Conservation (phyloP, 139 green algal genomes). For the Tetraselmis chui region DNA sequence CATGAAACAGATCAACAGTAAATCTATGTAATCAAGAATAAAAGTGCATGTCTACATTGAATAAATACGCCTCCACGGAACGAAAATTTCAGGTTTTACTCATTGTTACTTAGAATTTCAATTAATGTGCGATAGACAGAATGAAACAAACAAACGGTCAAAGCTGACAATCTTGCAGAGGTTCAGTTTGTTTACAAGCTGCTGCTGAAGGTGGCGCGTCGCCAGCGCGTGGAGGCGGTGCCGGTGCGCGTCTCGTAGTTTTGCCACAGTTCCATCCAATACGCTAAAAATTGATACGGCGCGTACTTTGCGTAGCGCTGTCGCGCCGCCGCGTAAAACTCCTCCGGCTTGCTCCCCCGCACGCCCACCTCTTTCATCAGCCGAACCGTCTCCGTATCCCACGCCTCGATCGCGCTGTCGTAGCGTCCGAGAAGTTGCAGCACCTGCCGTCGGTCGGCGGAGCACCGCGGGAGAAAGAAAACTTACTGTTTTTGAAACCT, state of each 20-base stretch:
- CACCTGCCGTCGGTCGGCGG: not conserved
- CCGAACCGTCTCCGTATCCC: not conserved
- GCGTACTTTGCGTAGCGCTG: not conserved
- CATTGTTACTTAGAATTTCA: no score
- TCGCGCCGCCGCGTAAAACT: not conserved
- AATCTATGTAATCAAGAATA: no score
- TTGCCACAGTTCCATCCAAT: not conserved
- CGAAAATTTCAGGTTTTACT: no score
- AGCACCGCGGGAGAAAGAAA: not conserved
- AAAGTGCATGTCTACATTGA: no score
- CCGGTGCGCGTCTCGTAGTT: not conserved
- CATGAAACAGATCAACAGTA: no score
- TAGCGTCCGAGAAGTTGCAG: not conserved
- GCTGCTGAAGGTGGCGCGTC: not conserved
- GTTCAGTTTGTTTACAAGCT: no score
- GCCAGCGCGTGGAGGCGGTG: not conserved
- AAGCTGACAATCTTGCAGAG: no score
- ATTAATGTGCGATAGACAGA: no score
- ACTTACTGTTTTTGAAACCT: no score
- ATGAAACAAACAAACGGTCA: no score
- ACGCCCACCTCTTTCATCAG: not conserved
- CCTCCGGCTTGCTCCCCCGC: not conserved
- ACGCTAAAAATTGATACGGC: not conserved
- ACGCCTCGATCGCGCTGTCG: not conserved
- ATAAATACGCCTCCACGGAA: no score